These are phyloP conservation scores for Synchytrium microbalum DNA, from an alignment of 371 early-diverging fungal species.

Conservation along the genomic window DNA sequence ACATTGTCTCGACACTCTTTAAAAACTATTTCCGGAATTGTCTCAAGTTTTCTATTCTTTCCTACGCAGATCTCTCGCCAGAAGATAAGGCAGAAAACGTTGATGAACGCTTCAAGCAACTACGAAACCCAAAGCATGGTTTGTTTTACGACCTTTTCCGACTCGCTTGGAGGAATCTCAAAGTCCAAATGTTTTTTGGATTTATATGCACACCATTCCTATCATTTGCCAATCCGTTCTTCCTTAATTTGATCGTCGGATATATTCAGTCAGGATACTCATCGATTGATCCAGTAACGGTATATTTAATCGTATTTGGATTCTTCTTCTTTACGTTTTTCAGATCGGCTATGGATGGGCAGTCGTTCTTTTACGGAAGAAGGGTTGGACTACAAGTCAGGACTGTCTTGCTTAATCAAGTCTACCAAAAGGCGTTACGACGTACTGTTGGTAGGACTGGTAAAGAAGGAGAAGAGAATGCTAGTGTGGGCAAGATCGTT, in stretches of 20 bases:
- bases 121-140: constrained; percentile 8
- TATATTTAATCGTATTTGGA: constrained; percentile 19
- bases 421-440: constrained; percentile 32
- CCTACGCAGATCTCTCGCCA: neutral
- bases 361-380: constrained; percentile 17
- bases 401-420: constrained; percentile 25
- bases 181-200: constrained; percentile 2
- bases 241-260: constrained; percentile 27
- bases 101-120: constrained; percentile 7
- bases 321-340: constrained; percentile 14
- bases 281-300: constrained; percentile 24
- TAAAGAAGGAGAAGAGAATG: constrained; percentile 9
- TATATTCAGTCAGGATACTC: constrained; percentile 16
- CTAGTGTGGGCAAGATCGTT: constrained; percentile 25
- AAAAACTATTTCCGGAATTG: constrained; percentile 2
- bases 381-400: constrained; percentile 23
- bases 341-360: constrained; percentile 11
- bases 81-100: neutral
- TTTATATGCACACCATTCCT: constrained; percentile 4
- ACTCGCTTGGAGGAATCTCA: constrained; percentile 1
- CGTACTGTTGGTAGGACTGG: constrained; percentile 14
- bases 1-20: constrained; percentile 3
- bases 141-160: constrained; percentile 14
- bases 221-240: constrained; percentile 22
- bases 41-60: neutral